Base-by-base conservation (phyloP, 495 filamentous ascomycete species). In the Aspergillus hancockii region DNA sequence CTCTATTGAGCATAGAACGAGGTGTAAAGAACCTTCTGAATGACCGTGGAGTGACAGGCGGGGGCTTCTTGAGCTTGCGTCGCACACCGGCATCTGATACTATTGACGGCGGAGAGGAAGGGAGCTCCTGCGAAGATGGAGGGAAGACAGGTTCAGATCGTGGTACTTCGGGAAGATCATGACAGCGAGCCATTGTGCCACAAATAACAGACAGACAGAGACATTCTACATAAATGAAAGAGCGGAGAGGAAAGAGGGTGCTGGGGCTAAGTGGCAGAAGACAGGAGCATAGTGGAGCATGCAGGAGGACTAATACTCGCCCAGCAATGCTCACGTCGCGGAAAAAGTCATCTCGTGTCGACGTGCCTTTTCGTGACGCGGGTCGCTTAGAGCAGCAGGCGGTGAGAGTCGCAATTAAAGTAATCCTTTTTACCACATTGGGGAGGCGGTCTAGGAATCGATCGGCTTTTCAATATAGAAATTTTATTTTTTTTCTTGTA, bases 11-110 rank as follows among this genome's bases (percentile, higher is more conserved):
- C 54, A 76, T 63, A 30, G 74, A 77, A 5, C 81, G 81, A 51
- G 92, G 92, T 14, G 90, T 93, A 66, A 96, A 97, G 76, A 97
- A 97, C 30, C 85, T 80, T 41, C 75, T 85, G 65, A 96, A 96
- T 53, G 85, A 88, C 54, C 87, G 78, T 38, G 89, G 89, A 28
- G 89, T 92, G 51, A 92, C 76, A n/a, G 81, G 75, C 36, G 81
- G 80, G 55, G 75, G 75, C 52, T 80, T 81, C 62, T 71, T 76
- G 43, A 67, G 75, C 69, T 75, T 78, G 58, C 69, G 73, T 52
- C 72, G 70, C 57, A 67, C 52, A 18, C 66, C 75, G 58, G 67
- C 68, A 68, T 80, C 75, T 32, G 77, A 80, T 32, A 71, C 70
- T 59, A 78, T 75, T 22, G 77, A 80, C 41, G 77, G 77, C 38